phyloP scores from a whole-genome alignment of 225 moss, liverwort and hornwort species.

The Polytrichum formosum region DNA sequence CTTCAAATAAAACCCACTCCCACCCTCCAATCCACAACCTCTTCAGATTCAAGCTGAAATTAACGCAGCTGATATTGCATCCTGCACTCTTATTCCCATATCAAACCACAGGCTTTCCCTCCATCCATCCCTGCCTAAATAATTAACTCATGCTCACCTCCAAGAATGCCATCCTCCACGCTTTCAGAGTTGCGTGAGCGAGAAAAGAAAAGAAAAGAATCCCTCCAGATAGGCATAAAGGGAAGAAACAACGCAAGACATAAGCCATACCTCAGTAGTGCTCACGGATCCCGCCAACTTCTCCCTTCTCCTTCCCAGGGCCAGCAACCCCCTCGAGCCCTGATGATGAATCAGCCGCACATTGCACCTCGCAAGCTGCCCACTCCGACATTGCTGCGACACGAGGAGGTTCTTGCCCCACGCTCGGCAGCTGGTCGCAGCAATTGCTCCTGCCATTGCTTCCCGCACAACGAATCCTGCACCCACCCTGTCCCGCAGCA shows the following conservation, averaged over 20 bases:
- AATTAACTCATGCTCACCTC: too few relatives aligned
- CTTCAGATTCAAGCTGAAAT: too few relatives aligned
- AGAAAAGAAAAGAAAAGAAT: neutral
- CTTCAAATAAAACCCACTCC: too few relatives aligned
- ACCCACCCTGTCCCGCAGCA: too few relatives aligned
- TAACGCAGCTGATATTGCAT: too few relatives aligned
- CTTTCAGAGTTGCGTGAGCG: too few relatives aligned
- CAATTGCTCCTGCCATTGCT: conserved; percentile 28
- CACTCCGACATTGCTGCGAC: conserved; percentile 7
- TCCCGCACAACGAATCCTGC: neutral
- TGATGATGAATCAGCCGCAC: neutral
- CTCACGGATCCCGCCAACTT: conserved; percentile 11
- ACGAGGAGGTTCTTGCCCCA: conserved; percentile 8
- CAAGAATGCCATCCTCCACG: too few relatives aligned
- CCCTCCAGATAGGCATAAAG: neutral
- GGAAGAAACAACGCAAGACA: neutral
- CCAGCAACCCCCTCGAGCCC: too few relatives aligned
- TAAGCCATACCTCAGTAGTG: conserved; percentile 18
- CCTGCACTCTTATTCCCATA: too few relatives aligned
- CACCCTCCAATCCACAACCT: too few relatives aligned
- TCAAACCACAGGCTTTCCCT: too few relatives aligned
- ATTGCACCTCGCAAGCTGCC: conserved; percentile 19
- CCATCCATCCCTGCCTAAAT: too few relatives aligned
- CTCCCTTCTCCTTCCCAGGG: neutral
- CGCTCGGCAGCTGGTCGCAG: conserved; percentile 36